Percentiles rank a stretch among this genome's conserved stretches.
Conservation (phyloP, 1,284 basidiomycete genomes). For the Violaceomyces palustris region DNA sequence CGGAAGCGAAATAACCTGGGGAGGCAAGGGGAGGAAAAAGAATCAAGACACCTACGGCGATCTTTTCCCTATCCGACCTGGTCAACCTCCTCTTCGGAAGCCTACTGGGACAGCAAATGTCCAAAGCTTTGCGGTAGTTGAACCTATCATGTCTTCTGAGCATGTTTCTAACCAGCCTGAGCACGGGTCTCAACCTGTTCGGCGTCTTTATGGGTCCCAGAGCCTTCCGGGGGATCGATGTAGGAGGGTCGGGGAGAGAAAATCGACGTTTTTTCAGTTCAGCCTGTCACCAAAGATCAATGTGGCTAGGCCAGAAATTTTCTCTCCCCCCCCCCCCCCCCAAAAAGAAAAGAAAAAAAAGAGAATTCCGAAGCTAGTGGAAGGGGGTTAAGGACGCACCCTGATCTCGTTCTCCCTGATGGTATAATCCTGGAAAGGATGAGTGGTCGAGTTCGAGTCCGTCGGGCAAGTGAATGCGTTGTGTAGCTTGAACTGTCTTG, state of each 20-base stretch:
- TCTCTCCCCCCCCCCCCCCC: no score
- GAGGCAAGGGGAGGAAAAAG: no score
- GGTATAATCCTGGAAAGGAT: slow-evolving; percentile 59
- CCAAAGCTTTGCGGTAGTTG: slow-evolving; percentile 65
- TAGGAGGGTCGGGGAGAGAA: slow-evolving; percentile 52
- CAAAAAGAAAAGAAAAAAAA: no score
- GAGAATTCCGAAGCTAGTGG: slow-evolving; percentile 1
- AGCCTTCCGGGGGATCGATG: slow-evolving; percentile 51
- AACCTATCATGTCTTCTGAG: slow-evolving; percentile 67
- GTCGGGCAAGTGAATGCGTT: slow-evolving; percentile 58
- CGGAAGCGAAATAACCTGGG: no score
- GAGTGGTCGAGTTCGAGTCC: slow-evolving; percentile 23
- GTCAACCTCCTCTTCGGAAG: slow-evolving; percentile 53
- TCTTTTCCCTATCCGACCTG: slow-evolving; percentile 60
- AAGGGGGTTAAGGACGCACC: slow-evolving; percentile 56
- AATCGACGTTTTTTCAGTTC: neutral
- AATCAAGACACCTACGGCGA: no score
- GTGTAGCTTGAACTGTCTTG: slow-evolving; percentile 66
- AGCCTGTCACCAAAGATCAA: slow-evolving; percentile 1
- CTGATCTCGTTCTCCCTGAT: slow-evolving; percentile 69
- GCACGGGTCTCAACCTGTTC: slow-evolving; percentile 61
- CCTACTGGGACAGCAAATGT: slow-evolving; percentile 69
- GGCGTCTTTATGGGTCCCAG: slow-evolving; percentile 62
- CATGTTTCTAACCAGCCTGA: slow-evolving; percentile 63
- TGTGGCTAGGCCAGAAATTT: slow-evolving; percentile 6